phyloP scores from a whole-genome alignment of 306 rosid genomes.

The Lathyrus tuberosus region DNA sequence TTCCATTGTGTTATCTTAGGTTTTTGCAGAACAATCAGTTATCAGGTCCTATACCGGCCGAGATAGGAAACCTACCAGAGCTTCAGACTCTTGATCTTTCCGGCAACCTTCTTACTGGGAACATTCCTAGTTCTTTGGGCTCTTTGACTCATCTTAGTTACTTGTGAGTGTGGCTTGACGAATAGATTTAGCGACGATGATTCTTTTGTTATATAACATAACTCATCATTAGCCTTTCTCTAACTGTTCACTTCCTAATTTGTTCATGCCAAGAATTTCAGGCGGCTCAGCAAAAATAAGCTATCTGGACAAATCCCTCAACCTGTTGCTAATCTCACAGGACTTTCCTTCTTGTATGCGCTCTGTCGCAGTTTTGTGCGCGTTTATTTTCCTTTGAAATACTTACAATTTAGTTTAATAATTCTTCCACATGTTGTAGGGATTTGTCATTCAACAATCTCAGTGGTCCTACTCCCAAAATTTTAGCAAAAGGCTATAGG shows the following conservation, averaged over 20 bases:
- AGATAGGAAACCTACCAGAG: slow-evolving; percentile 72
- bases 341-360: slow-evolving; percentile 82
- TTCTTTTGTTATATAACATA: slow-evolving; percentile 29
- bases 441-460: slow-evolving; percentile 92
- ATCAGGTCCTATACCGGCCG: slow-evolving; percentile 80
- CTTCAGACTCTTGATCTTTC: slow-evolving; percentile 93
- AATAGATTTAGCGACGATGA: slow-evolving; percentile 2
- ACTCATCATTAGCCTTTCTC: slow-evolving; percentile 37
- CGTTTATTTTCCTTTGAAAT: slow-evolving; percentile 27
- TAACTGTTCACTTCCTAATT: slow-evolving; percentile 42
- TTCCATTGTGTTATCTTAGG: slow-evolving; percentile 51
- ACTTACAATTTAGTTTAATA: slow-evolving; percentile 25
- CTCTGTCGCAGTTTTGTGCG: slow-evolving; percentile 29
- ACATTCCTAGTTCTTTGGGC: slow-evolving; percentile 83
- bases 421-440: slow-evolving; percentile 47
- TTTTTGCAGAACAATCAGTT: slow-evolving; percentile 80
- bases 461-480: slow-evolving; percentile 87
- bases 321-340: slow-evolving; percentile 75
- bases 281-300: slow-evolving; percentile 85
- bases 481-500: slow-evolving; percentile 91
- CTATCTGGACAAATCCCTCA: slow-evolving; percentile 84
- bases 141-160: slow-evolving; percentile 73
- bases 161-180: slow-evolving; percentile 75
- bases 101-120: slow-evolving; percentile 73
- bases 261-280: slow-evolving; percentile 74